Conservation (phyloP, 192 early-diverging fungal species). For the Linnemannia zychae region DNA sequence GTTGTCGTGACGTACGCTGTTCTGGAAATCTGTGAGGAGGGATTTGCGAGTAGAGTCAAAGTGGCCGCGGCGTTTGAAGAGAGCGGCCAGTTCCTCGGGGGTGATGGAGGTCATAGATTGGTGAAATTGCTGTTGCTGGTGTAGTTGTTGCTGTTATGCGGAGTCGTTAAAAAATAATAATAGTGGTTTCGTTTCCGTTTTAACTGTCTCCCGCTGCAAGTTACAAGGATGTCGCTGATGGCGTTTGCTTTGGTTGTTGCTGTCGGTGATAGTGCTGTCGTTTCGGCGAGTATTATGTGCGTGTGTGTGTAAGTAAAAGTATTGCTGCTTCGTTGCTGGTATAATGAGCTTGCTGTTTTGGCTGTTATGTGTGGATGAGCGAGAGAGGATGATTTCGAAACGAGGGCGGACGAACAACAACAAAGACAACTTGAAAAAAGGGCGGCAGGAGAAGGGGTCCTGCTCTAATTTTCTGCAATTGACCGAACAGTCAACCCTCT, state of each 20-base stretch:
- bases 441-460: neutral
- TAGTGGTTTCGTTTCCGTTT: neutral
- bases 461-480: neutral
- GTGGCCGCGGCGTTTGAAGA: conserved; percentile 51
- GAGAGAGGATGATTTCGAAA: neutral
- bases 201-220: neutral
- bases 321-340: neutral
- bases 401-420: neutral
- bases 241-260: neutral
- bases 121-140: neutral
- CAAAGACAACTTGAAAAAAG: neutral
- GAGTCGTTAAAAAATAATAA: neutral
- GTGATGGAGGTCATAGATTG: conserved; percentile 28
- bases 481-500: neutral
- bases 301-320: neutral
- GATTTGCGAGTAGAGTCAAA: conserved; percentile 51
- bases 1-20: conserved; percentile 25
- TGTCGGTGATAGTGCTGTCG: no score
- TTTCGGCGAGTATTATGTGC: neutral
- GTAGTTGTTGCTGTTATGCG: neutral
- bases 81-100: conserved; percentile 46
- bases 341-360: neutral
- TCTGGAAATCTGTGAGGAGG: conserved; percentile 47
- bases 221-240: neutral
- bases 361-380: neutral